A percentile compares a stretch with the other conserved stretches of the same genome.
phyloP scores from a whole-genome alignment of 176 grass and related monocot species.

The Rhynchospora tenuis region DNA sequence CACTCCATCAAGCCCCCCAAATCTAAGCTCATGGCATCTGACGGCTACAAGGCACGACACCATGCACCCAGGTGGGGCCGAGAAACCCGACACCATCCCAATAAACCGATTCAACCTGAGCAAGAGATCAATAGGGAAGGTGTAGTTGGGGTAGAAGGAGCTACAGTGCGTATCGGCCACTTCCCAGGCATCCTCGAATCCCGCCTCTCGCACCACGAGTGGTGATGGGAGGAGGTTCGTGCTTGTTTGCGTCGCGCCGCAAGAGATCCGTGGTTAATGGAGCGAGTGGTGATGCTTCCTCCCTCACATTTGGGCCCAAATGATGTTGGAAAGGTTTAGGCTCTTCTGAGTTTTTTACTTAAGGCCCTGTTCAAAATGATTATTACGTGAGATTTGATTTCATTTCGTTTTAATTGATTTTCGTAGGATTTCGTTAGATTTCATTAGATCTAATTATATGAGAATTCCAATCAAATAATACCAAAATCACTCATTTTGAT shows the following conservation, averaged over 20 bases:
- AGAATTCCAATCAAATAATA: too few species aligned
- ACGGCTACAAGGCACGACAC: slow-evolving; percentile 79
- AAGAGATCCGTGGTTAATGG: background rate
- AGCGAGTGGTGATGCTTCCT: background rate
- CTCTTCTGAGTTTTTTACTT: background rate
- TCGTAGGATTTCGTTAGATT: too few species aligned
- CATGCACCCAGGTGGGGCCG: slow-evolving; percentile 75
- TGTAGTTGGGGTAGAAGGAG: slow-evolving; percentile 82
- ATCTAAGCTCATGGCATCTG: slow-evolving; percentile 44
- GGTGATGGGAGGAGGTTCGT: slow-evolving; percentile 55
- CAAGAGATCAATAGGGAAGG: slow-evolving; percentile 77
- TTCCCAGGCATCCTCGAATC: slow-evolving; percentile 86
- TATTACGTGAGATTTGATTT: too few species aligned
- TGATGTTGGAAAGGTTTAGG: slow-evolving; percentile 53
- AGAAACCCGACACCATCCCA: slow-evolving; percentile 57
- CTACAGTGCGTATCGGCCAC: slow-evolving; percentile 95
- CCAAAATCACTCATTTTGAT: too few species aligned
- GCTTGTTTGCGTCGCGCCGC: slow-evolving; percentile 44
- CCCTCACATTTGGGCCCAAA: too few species aligned
- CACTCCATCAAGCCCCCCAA: slow-evolving; percentile 37
- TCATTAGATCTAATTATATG: too few species aligned
- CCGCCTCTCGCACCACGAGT: slow-evolving; percentile 66
- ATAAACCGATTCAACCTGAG: slow-evolving; percentile 76
- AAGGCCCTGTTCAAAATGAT: too few species aligned
- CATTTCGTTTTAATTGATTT: too few species aligned